Conservation (phyloP, 2,329 filamentous ascomycete species). For the Cadophora sp. region DNA sequence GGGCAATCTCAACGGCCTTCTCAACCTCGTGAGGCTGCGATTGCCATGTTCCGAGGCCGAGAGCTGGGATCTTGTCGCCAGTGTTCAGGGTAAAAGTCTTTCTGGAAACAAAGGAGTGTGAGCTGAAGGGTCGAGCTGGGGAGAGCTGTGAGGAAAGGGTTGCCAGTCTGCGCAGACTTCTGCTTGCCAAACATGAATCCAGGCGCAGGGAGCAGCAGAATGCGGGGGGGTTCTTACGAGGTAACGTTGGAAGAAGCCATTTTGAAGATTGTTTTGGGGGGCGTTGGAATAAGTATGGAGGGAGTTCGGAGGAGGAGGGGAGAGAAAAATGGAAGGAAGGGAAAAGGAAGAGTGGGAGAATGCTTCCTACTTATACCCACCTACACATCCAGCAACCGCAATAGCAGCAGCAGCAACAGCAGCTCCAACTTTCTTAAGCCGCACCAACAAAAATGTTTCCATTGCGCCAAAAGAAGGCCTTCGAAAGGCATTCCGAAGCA, state of each 20-base stretch:
- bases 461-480: slow-evolving; percentile 22
- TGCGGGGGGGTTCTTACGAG: slow-evolving; percentile 35
- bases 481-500: slow-evolving; percentile 9
- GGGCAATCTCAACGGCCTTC: slow-evolving; percentile 73
- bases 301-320: not conserved
- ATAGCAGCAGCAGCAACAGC: no score
- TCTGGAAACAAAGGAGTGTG: slow-evolving; percentile 37
- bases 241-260: slow-evolving; percentile 46
- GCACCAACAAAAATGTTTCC: slow-evolving; percentile 6
- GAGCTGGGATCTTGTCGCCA: slow-evolving; percentile 77
- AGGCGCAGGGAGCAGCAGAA: slow-evolving; percentile 21
- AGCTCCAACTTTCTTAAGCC: not conserved
- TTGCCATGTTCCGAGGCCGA: slow-evolving; percentile 83
- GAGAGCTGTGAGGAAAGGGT: slow-evolving; percentile 33
- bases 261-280: slow-evolving; percentile 22
- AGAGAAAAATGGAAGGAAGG: not conserved
- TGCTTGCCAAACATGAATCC: slow-evolving; percentile 35
- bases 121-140: slow-evolving; percentile 25
- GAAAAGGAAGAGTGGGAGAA: slow-evolving; percentile 22
- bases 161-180: slow-evolving; percentile 43
- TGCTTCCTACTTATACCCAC: slow-evolving; percentile 31
- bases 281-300: not conserved
- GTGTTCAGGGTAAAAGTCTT: slow-evolving; percentile 74
- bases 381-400: not conserved
- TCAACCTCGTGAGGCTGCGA: slow-evolving; percentile 71